Percentiles rank a stretch among this genome's conserved stretches.
Conservation (phyloP, 208 protist species). For the Trypanosoma grayi region DNA sequence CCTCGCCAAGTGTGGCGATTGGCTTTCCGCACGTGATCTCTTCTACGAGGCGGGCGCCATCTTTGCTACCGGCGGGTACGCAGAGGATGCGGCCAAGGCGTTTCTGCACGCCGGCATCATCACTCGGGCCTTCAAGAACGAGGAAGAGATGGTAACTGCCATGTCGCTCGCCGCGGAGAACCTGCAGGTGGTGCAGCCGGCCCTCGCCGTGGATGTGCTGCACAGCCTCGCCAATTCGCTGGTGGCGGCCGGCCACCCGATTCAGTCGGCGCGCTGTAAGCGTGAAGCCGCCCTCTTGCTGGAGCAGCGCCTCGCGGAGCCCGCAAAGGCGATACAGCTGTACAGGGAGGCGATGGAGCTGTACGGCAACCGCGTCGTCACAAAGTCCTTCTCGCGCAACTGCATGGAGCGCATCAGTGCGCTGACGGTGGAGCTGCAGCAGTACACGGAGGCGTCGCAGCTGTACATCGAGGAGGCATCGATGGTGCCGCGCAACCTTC, state of each 20-base stretch:
- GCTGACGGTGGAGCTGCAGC: constrained; percentile 37
- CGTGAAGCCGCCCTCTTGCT: constrained; percentile 57
- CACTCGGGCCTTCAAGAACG: constrained; percentile 55
- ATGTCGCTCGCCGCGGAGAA: constrained; percentile 52
- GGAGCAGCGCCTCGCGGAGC: constrained; percentile 41
- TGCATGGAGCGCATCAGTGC: constrained; percentile 59
- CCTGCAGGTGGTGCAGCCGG: constrained; percentile 50
- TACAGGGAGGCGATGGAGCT: constrained; percentile 52
- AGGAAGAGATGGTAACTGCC: constrained; percentile 48
- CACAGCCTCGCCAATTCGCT: constrained; percentile 41
- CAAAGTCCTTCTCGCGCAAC: constrained; percentile 36
- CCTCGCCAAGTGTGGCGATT: constrained; percentile 54
- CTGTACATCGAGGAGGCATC: constrained; percentile 46
- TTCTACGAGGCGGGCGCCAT: constrained; percentile 71
- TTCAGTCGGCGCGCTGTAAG: constrained; percentile 69
- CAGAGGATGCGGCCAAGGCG: constrained; percentile 38
- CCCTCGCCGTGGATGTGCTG: constrained; percentile 52
- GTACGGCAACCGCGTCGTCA: constrained; percentile 36
- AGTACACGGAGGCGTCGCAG: constrained; percentile 50
- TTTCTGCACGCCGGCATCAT: constrained; percentile 74
- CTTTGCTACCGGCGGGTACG: constrained; percentile 46
- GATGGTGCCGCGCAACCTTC: constrained; percentile 26
- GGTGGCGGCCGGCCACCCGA: constrained; percentile 27
- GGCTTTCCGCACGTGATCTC: constrained; percentile 52
- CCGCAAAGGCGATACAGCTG: constrained; percentile 38